These are phyloP conservation scores for Eimeria praecox DNA, from an alignment of 169 alveolate species.

Conservation along the genomic window DNA sequence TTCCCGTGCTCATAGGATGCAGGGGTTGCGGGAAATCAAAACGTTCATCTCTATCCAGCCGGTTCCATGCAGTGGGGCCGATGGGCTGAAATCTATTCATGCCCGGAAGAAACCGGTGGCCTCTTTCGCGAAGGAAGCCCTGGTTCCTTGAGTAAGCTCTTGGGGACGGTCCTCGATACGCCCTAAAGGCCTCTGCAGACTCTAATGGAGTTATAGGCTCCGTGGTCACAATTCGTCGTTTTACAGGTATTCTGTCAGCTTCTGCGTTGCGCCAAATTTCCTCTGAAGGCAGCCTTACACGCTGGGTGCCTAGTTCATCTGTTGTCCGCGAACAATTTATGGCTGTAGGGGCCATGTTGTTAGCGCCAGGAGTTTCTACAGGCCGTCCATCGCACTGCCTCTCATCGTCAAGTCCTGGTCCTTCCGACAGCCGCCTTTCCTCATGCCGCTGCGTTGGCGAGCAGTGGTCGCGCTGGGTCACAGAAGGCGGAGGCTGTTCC, in stretches of 20 bases:
- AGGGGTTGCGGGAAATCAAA: slow-evolving; percentile 35
- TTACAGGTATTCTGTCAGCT: slow-evolving; percentile 22
- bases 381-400: slow-evolving; percentile 5
- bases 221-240: slow-evolving; percentile 52
- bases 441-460: slow-evolving; percentile 3
- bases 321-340: background rate
- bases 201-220: background rate
- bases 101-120: background rate
- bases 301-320: background rate
- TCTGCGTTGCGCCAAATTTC: background rate
- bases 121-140: slow-evolving; percentile 9
- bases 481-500: background rate
- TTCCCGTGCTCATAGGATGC: slow-evolving; percentile 28
- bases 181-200: background rate
- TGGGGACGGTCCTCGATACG: slow-evolving; percentile 27
- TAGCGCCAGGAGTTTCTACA: background rate
- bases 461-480: background rate
- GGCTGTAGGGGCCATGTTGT: background rate
- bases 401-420: background rate
- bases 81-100: slow-evolving; percentile 12
- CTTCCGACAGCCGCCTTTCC: slow-evolving; percentile 11
- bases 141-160: slow-evolving; percentile 26
- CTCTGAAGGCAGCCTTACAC: slow-evolving; percentile 14
- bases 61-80: slow-evolving; percentile 14
- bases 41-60: slow-evolving; percentile 41